Evolutionary conservation across 805 yeast genomes (phyloP), one percentile per base, ranked within the genome.

Genomic region (Candida ponderosae): DNA sequence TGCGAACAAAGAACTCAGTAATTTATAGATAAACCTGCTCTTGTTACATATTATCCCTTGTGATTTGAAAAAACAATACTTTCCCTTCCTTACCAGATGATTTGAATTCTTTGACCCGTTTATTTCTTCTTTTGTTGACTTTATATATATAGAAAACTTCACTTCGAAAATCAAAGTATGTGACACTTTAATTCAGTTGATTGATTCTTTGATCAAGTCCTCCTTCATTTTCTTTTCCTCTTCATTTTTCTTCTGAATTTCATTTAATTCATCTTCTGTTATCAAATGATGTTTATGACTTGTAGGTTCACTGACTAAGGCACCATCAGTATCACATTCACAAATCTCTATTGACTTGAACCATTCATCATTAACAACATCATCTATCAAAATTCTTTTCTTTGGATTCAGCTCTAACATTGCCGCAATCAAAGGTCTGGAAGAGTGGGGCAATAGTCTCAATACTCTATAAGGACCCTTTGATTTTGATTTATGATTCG

Each of bases 381-480:
- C 79, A 6, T 65, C 66, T 57, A 88, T 70, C 3, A 72, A 54
- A 17, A 74, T 72, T 39, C 97, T 73, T 36, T 71, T 63, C 17
- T 51, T 56, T 3, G 84, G 77, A 38, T 77, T 70, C 17, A 87
- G 48, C 26, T 60, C 68, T 29, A 90, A 63, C 93, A 88, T 87
- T 14, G 65, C 56, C 1, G 68, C 66, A 18, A 90, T 70, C 24
- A 88, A 59, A 2, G 59, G 63, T 31, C 94, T 68, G 6, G 87
- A 71, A 4, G 72, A 73, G 15, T 66, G 59, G 0, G 97, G 97
- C 40, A 90, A 63, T 38, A 84, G 63, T 40, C 85, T 68, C 36
- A 87, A 63, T 35, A 89, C 57, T 38, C 93, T 64, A 51, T 80
- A 74, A 1, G 94, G 89, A 2, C 96, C 96, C 36, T 59, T 65